Conservation (phyloP, 2,329 filamentous ascomycete species). For the Rugonectria rugulosa region DNA sequence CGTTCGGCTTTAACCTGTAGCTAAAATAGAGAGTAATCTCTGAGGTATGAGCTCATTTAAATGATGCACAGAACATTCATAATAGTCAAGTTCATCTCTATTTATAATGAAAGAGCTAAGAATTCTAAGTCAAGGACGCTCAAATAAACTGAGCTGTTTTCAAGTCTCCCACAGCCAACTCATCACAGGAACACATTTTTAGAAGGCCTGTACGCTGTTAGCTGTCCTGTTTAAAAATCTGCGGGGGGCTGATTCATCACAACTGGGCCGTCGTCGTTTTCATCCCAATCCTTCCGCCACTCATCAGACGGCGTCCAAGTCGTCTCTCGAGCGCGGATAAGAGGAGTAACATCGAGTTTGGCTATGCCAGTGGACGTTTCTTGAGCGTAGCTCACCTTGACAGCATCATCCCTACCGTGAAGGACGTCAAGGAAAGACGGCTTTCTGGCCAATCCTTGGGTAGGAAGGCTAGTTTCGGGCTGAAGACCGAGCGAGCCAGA, state of each 20-base stretch:
- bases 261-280: constrained; percentile 23
- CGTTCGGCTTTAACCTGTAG: too few relatives aligned
- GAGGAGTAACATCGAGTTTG: constrained; percentile 7
- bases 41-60: too few relatives aligned
- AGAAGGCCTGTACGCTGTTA: too few relatives aligned
- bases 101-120: too few relatives aligned
- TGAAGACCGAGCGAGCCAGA: constrained; percentile 4
- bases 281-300: constrained; percentile 24
- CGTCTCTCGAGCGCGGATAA: constrained; percentile 10
- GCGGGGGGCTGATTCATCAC: constrained; percentile 15
- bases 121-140: too few relatives aligned
- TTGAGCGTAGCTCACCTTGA: constrained; percentile 17
- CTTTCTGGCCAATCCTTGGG: constrained; percentile 1
- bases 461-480: neutral
- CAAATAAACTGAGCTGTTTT: too few relatives aligned
- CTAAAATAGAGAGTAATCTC: too few relatives aligned
- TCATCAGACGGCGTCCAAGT: constrained; percentile 16
- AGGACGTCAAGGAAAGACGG: constrained; percentile 14
- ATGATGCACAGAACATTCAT: too few relatives aligned
- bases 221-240: too few relatives aligned
- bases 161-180: too few relatives aligned
- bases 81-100: too few relatives aligned
- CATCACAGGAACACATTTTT: too few relatives aligned
- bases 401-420: neutral
- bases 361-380: neutral